A percentile compares a stretch with the other conserved stretches of the same genome.
phyloP scores from a whole-genome alignment of 2,329 filamentous ascomycete genomes.

The Ascochyta pisi region DNA sequence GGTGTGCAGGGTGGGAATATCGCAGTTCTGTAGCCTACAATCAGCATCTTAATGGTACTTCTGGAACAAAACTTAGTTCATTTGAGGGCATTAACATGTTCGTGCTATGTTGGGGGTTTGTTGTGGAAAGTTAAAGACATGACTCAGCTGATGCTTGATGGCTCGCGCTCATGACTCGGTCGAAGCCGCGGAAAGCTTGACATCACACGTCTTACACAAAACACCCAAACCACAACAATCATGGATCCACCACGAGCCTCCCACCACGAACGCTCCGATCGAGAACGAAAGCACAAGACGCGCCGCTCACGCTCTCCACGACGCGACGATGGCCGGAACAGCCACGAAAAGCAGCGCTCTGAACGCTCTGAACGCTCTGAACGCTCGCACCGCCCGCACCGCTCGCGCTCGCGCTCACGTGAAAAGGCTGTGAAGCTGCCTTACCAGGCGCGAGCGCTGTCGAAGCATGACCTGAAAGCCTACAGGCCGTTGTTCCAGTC shows the following conservation, averaged over 20 bases:
- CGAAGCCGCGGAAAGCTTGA: slow-evolving; percentile 1
- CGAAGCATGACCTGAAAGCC: slow-evolving; percentile 69
- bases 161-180: background rate
- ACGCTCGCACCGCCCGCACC: slow-evolving; percentile 19
- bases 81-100: no score
- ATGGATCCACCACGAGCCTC: slow-evolving; percentile 5
- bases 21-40: no score
- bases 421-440: slow-evolving; percentile 60
- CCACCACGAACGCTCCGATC: background rate
- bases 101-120: background rate
- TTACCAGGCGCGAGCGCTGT: slow-evolving; percentile 68
- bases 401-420: slow-evolving; percentile 42
- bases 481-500: slow-evolving; percentile 79
- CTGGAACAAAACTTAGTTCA: no score
- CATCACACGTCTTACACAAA: slow-evolving; percentile 6
- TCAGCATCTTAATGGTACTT: no score
- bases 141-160: background rate
- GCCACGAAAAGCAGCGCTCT: slow-evolving; percentile 28
- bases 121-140: background rate
- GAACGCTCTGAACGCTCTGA: background rate
- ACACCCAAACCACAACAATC: slow-evolving; percentile 1
- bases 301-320: slow-evolving; percentile 45
- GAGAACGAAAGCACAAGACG: slow-evolving; percentile 43
- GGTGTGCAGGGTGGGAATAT: no score
- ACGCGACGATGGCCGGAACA: slow-evolving; percentile 30